Base-by-base conservation (phyloP, 2,329 filamentous ascomycete genomes). In the Alternaria brassicicola region DNA sequence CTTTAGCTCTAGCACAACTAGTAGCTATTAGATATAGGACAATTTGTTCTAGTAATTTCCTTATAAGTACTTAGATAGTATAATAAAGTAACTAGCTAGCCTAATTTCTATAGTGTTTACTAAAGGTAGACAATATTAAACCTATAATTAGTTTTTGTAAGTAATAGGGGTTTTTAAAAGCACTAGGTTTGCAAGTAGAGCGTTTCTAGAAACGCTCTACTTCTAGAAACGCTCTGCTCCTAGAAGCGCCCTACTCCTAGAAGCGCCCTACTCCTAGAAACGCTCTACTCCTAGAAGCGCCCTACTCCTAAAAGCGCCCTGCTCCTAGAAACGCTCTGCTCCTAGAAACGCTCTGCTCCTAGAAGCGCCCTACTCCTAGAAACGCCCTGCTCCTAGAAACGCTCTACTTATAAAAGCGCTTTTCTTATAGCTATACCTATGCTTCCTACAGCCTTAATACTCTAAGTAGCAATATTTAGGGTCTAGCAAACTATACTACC, bases 401-500 rank as follows among this genome's bases (percentile, higher is more conserved):
- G 6, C 28, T 30, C 28, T 30, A 26, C 7, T 26, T 4, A 4
- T 26, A 26, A 7, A 26, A 30, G 9, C 28, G 28, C 28, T n/a
- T n/a, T 45, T n/a, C 25, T 46, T 10, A 52, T 41, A 28, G 54
- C 26, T 52, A 25, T 52, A 23, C 47, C 19, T 39, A 46, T 57
- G 25, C 41, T 47, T n/a, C n/a, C n/a, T n/a, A n/a, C n/a, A n/a
- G n/a, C n/a, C n/a, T n/a, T n/a, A n/a, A n/a, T n/a, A n/a, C 36
- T 57, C 48, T 57, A 12, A 52, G 54, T 33, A 33, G 41, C n/a
- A 25, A 52, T 47, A 31, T 57, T 36, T 52, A 48, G 10, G 12
- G 23, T 13, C 28, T 48, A 47, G 35, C 41, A 46, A 57, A 31
- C 52, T 15, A 47, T 50, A 38, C 35, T 51, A 28, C 26, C 31